Evolutionary conservation across 108 stramenopile genomes (phyloP), one percentile per base, ranked within the genome.

Genomic region (Nitzschia palea): DNA sequence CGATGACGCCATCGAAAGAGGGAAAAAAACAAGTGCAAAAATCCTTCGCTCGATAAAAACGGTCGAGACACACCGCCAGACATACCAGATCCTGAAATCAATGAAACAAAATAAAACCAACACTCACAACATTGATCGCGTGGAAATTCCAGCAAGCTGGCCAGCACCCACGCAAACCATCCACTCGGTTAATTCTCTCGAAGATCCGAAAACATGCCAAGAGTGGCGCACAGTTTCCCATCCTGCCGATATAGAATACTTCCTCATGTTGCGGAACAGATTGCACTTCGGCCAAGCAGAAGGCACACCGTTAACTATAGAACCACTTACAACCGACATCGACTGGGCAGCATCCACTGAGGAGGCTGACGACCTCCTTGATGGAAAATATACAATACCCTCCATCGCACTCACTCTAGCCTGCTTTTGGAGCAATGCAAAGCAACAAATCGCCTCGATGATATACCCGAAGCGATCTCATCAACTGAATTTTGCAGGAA

Each of bases 231-330:
- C n/a, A 18, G 50, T 51, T 6, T 18, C n/a, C n/a, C 5, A 10
- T 8, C 50, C 50, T 6, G 23, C 5, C n/a, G 50, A 51, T 14
- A 51, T 51, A 23, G 50, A 51, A 51, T 51, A 23, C 50, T 51
- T 14, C 50, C n/a, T 51, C 50, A 6, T 14, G n/a, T 8, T 51
- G 15, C n/a, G 50, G 9, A 51, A 51, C 23, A 51, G 50, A 51
- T n/a, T 51, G 8, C 50, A 51, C 18, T 51, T 51, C n/a, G 50
- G 50, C 20, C 50, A 51, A 51, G 50, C 50, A 40, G 37, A 40
- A 40, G 37, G 37, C 14, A 40, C 37, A 8, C 37, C 37, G 37
- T 14, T 40, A 10, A 40, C 37, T 10, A 14, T 40, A 10, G 37
- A 8, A 10, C 37, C 37, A 8, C 14, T 40, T 10, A 10, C 37